These are phyloP conservation scores for Xylariales sp. DNA, from an alignment of 2,329 filamentous ascomycete genomes.

Conservation along the genomic window DNA sequence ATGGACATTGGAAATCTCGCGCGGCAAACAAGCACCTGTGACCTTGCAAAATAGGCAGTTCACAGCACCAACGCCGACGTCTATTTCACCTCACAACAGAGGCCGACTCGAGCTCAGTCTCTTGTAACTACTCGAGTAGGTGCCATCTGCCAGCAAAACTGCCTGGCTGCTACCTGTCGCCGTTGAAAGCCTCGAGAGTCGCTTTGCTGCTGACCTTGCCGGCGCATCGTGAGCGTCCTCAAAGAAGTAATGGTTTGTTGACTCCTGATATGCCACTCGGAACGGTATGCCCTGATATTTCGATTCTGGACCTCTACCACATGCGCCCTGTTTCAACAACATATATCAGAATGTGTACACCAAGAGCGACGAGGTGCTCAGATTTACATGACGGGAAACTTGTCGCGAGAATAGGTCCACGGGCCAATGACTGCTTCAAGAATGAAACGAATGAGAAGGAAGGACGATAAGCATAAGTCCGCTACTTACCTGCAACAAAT, in stretches of 20 bases:
- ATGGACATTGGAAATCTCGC: no score
- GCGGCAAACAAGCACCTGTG: no score
- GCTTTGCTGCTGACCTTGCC: background rate
- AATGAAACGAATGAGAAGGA: no score
- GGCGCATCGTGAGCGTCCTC: slow-evolving; percentile 3
- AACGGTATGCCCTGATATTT: background rate
- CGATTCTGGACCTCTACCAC: background rate
- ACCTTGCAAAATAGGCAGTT: no score
- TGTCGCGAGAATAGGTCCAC: no score
- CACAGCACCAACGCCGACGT: no score
- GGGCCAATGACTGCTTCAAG: background rate
- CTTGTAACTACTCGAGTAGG: slow-evolving; percentile 2
- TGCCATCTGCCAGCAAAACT: background rate
- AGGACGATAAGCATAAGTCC: no score
- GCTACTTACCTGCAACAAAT: slow-evolving; percentile 1
- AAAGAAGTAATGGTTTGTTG: slow-evolving; percentile 3
- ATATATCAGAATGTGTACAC: no score
- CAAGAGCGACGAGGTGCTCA: no score
- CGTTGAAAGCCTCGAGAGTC: background rate
- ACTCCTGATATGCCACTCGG: background rate
- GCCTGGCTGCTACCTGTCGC: background rate
- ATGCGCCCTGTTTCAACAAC: slow-evolving; percentile 2
- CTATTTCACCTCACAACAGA: background rate
- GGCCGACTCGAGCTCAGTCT: background rate
- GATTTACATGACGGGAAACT: no score